Evolutionary conservation across 202 grass and related monocot species (phyloP), one percentile per base, ranked within the genome.

Genomic region (Elaeis oleifera): DNA sequence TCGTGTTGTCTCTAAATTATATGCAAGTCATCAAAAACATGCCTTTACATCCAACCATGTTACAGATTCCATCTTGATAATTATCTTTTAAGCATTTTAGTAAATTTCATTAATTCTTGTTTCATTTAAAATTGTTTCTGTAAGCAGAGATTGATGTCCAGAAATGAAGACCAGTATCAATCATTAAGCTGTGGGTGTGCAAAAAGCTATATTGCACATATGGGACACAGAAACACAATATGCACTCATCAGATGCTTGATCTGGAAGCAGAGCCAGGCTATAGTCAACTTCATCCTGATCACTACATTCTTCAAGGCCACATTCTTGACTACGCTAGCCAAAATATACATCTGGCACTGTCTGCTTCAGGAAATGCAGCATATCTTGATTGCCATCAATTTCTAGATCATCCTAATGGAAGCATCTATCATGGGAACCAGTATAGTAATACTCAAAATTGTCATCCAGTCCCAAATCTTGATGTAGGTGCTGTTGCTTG

Each of bases 181-280:
- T 44, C 36, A 13, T 44, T 44, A 44, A 44, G 36, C 6, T 44
- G 36, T 44, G 36, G 36, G 14, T 3, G 9, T 44, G 11, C 36
- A 44, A 44, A 31, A 44, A 44, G 36, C 11, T 44, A 44, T 44
- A 44, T 66, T 82, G 48, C 2, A 60, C 59, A 64, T 27, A 79
- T 82, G 67, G 61, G 71, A 56, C 62, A 75, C 17, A 86, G 79
- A 78, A 79, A 79, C 74, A 75, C 59, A 48, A 22, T 71, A 49
- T 86, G 71, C 71, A 68, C 58, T 75, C 67, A 59, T 72, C 79
- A 72, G 21, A 22, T 54, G 25, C 16, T 57, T 78, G 70, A 78
- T 72, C 52, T 49, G 81, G 79, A 81, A 72, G 32, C 69, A 63
- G 69, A 64, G 23, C 54, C 61, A 73, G 69, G 69, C 26, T 69